phyloP scores from a whole-genome alignment of 2,329 filamentous ascomycete genomes.

The Pseudocercospora pini-densiflorae region DNA sequence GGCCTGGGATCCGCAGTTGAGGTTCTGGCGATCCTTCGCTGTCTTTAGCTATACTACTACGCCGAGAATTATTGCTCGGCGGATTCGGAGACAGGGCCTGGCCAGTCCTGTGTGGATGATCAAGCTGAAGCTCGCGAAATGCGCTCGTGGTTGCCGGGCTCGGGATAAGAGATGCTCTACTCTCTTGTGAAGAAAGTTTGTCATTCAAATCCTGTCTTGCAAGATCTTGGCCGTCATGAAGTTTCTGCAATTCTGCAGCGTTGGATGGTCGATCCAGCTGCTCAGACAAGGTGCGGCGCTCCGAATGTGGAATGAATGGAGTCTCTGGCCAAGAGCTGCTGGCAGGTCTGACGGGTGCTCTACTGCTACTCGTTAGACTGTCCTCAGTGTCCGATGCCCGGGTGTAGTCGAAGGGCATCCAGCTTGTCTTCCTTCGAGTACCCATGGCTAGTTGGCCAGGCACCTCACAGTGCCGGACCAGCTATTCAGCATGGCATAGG shows the following conservation, averaged over 20 bases:
- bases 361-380: neutral
- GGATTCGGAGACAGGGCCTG: neutral
- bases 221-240: slow-evolving; percentile 8
- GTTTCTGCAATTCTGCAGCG: slow-evolving; percentile 15
- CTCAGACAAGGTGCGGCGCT: slow-evolving; percentile 11
- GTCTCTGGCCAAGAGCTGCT: neutral
- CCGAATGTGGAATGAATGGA: neutral
- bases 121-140: neutral
- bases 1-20: neutral
- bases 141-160: neutral
- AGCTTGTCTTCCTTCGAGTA: neutral
- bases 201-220: neutral
- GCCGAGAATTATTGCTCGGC: neutral
- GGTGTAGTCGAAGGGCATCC: neutral
- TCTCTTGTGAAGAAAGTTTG: neutral
- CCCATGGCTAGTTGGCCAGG: neutral
- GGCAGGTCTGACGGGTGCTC: neutral
- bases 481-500: neutral
- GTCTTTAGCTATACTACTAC: neutral
- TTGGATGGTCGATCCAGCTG: slow-evolving; percentile 4
- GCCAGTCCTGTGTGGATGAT: neutral
- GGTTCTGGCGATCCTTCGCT: neutral
- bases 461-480: neutral
- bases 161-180: neutral
- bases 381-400: neutral